Conservation (phyloP, 2,329 filamentous ascomycete species). For the Colletotrichum endophyticum region DNA sequence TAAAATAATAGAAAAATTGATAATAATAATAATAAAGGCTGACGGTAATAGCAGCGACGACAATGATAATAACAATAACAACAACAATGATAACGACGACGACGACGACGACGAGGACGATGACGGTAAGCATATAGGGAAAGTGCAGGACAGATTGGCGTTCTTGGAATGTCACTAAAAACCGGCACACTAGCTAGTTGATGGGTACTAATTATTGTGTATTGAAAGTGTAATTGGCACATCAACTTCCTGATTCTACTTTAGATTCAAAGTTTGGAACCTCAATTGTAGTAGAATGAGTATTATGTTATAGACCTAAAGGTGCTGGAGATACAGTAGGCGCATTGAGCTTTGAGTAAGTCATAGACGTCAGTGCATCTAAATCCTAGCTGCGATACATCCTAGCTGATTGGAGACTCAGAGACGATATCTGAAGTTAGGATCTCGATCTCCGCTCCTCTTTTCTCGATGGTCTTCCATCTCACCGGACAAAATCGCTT, state of each 20-base stretch:
- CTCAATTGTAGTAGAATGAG: no score
- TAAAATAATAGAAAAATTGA: background rate
- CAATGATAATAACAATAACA: background rate
- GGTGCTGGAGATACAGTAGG: background rate
- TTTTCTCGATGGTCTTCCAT: background rate
- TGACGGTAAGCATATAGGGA: no score
- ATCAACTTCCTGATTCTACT: no score
- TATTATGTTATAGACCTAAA: no score
- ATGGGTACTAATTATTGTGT: no score
- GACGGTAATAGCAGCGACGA: background rate
- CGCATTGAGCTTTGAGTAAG: background rate
- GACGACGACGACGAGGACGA: background rate
- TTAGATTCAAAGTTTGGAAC: no score
- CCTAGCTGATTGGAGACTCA: accelerated
- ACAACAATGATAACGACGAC: accelerated
- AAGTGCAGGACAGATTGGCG: no score
- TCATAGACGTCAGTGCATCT: accelerated
- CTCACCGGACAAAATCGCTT: background rate
- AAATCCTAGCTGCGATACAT: accelerated
- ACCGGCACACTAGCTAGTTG: no score
- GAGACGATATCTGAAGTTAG: background rate
- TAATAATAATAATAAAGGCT: accelerated
- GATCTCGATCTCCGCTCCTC: background rate
- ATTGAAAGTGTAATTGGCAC: no score
- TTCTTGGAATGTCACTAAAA: no score